A percentile compares a stretch with the other conserved stretches of the same genome.
Evolutionary conservation across 352 stramenopile genomes (phyloP).

Genomic region (Pythium aristosporum): DNA sequence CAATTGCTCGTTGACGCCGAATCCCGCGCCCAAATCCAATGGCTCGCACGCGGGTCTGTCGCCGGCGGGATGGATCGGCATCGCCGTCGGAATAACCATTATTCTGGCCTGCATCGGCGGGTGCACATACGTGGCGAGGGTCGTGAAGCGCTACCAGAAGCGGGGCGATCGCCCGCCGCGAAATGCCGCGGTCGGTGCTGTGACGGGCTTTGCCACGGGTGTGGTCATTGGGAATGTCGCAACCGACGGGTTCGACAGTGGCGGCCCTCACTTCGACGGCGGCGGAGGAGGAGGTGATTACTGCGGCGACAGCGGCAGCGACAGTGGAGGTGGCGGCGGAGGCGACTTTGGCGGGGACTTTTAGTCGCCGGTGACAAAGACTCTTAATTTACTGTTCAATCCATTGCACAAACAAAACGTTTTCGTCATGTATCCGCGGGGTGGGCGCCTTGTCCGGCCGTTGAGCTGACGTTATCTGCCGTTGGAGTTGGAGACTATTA

Average conservation of each 20-base stretch:
- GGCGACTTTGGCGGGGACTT: no score
- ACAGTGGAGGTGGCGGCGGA: no score
- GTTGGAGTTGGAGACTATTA: no score
- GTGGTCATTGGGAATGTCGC: constrained; percentile 7
- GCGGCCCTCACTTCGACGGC: neutral
- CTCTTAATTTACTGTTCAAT: no score
- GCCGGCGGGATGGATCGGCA: neutral
- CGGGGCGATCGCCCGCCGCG: neutral
- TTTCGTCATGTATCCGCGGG: no score
- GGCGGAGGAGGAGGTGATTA: neutral
- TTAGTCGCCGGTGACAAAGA: no score
- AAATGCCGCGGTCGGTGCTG: constrained; percentile 3
- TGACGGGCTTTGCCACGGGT: constrained; percentile 7
- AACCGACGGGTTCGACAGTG: neutral
- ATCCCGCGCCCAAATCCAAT: neutral
- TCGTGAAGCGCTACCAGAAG: neutral
- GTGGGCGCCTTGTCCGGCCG: no score
- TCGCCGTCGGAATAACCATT: neutral
- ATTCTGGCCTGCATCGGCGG: neutral
- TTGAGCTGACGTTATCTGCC: no score
- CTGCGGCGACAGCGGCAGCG: neutral
- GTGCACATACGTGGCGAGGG: neutral
- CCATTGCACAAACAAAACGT: no score
- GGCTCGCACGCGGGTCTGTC: neutral
- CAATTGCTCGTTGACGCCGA: constrained; percentile 13